A percentile compares a stretch with the other conserved stretches of the same genome.
Conservation (phyloP, 2,329 filamentous ascomycete genomes). For the Raffaelea albimanens region DNA sequence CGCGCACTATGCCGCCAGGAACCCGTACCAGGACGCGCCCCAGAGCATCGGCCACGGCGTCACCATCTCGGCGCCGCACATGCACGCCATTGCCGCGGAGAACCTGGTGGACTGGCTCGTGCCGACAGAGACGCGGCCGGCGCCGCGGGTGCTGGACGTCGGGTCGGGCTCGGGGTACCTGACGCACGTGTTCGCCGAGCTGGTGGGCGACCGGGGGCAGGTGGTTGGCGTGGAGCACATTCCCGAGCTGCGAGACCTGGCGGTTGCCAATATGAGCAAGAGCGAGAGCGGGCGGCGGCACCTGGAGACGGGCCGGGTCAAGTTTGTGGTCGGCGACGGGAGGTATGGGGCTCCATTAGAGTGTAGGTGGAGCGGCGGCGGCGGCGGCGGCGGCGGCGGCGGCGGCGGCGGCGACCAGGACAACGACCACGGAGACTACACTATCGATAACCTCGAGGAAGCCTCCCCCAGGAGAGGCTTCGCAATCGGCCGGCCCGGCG, state of each 20-base stretch:
- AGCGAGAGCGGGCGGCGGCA: conserved; percentile 47
- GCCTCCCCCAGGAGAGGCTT: background rate
- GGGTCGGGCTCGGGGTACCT: conserved; percentile 75
- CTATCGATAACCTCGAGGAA: too few species aligned
- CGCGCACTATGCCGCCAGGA: conserved; percentile 65
- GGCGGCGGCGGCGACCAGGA: too few species aligned
- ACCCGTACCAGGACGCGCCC: conserved; percentile 57
- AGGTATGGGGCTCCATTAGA: conserved; percentile 45
- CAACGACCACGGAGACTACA: too few species aligned
- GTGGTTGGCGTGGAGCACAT: conserved; percentile 68
- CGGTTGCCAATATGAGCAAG: conserved; percentile 57
- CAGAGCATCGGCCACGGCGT: conserved; percentile 45
- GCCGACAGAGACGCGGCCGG: conserved; percentile 21
- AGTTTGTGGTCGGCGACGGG: conserved; percentile 69
- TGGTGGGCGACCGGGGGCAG: conserved; percentile 47
- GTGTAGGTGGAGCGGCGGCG: too few species aligned
- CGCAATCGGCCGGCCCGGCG: background rate
- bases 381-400: too few species aligned
- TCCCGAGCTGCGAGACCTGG: conserved; percentile 48
- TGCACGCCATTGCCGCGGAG: conserved; percentile 48
- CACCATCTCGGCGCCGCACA: conserved; percentile 52
- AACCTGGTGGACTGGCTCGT: conserved; percentile 35
- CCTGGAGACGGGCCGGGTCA: conserved; percentile 54
- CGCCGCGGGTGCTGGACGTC: conserved; percentile 57
- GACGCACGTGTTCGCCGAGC: conserved; percentile 76